A percentile compares a stretch with the other conserved stretches of the same genome.
Evolutionary conservation across 176 grass and related monocot genomes (phyloP).

Genomic region (Zizania latifolia): DNA sequence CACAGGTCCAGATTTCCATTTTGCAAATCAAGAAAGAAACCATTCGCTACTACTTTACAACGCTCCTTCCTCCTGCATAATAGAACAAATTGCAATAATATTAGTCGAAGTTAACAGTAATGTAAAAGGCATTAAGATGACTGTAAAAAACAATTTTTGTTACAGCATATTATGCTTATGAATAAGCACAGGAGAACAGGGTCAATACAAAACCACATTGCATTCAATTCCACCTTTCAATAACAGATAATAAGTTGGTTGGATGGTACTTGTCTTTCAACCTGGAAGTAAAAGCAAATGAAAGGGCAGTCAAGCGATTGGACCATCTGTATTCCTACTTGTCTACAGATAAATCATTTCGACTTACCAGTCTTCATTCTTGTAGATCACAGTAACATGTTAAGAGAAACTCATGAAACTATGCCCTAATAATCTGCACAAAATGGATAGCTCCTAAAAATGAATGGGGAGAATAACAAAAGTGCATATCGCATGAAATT

Average conservation of each 20-base stretch:
- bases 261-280: too few species aligned
- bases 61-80: constrained; percentile 47
- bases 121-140: neutral
- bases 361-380: too few species aligned
- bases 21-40: constrained; percentile 93
- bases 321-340: neutral
- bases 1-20: too few species aligned
- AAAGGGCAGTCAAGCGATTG: too few species aligned
- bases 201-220: too few species aligned
- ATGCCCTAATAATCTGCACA: too few species aligned
- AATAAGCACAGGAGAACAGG: constrained; percentile 9
- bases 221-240: constrained; percentile 66
- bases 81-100: too few species aligned
- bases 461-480: too few species aligned
- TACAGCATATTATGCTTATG: neutral
- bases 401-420: too few species aligned
- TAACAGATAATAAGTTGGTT: constrained; percentile 73
- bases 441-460: too few species aligned
- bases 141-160: neutral
- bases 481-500: constrained; percentile 5
- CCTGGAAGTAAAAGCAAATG: too few species aligned
- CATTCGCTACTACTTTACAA: constrained; percentile 54
- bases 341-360: neutral
- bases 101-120: neutral
- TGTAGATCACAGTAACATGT: too few species aligned